Percentiles rank a stretch among this genome's conserved stretches.
phyloP scores from a whole-genome alignment of 176 grass and related monocot species.

The Eragrostis nindensis region DNA sequence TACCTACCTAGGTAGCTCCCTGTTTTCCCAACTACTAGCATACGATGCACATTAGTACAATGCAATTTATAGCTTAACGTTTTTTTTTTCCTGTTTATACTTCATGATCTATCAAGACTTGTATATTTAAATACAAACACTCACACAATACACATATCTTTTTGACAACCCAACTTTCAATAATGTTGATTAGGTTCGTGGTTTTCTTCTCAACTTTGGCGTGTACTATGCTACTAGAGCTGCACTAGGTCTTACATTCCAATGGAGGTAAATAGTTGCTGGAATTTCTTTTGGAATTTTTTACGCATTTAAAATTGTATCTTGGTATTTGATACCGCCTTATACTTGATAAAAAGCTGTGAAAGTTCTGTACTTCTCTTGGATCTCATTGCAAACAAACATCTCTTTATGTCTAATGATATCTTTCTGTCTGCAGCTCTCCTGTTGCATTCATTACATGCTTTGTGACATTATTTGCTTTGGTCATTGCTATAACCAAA shows the following conservation, averaged over 20 bases:
- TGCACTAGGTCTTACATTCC: conserved; percentile 91
- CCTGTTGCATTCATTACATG: conserved; percentile 96
- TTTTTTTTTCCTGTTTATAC: conserved; percentile 24
- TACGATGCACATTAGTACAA: background rate
- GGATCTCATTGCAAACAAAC: conserved; percentile 34
- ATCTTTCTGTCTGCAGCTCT: conserved; percentile 76
- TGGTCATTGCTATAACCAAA: conserved; percentile 99
- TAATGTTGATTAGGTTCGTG: conserved; percentile 71
- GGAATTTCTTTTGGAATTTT: conserved; percentile 21
- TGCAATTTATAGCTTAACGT: conserved; percentile 6
- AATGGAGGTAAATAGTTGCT: conserved; percentile 80
- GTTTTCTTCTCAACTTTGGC: conserved; percentile 99
- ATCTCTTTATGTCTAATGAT: conserved; percentile 58
- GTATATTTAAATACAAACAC: conserved; percentile 1
- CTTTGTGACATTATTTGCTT: conserved; percentile 95
- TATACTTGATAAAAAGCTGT: conserved; percentile 40
- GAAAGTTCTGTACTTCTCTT: conserved; percentile 34
- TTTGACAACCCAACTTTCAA: conserved; percentile 15
- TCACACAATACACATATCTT: background rate
- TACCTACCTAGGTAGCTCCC: background rate
- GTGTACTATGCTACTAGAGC: conserved; percentile 99
- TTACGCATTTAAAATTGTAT: conserved; percentile 32
- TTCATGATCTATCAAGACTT: background rate
- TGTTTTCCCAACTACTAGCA: background rate
- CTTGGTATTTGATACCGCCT: conserved; percentile 6